A percentile compares a stretch with the other conserved stretches of the same genome.
Evolutionary conservation across 2,329 filamentous ascomycete genomes (phyloP).

Genomic region (Colletotrichum sp.): DNA sequence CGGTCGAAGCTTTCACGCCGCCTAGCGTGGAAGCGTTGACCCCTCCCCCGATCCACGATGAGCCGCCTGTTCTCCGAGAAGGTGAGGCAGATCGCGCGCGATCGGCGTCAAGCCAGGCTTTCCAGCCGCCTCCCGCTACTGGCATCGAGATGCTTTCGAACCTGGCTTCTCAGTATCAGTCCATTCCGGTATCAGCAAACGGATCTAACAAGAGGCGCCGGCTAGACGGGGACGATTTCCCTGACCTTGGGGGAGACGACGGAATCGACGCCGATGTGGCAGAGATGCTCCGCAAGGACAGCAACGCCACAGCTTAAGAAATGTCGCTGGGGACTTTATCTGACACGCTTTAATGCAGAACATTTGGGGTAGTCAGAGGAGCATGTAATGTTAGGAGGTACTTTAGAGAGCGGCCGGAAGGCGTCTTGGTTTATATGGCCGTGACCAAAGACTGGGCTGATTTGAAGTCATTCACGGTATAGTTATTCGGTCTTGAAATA

Average conservation of each 20-base stretch:
- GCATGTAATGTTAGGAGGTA: background rate
- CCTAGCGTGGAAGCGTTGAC: constrained; percentile 26
- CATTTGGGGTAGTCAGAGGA: background rate
- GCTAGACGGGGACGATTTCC: constrained; percentile 56
- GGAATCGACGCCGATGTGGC: constrained; percentile 62
- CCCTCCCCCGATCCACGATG: constrained; percentile 23
- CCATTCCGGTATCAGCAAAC: constrained; percentile 53
- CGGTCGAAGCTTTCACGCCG: constrained; percentile 50
- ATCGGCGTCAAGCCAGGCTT: constrained; percentile 20
- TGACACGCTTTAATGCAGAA: background rate
- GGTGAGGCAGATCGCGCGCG: constrained; percentile 18
- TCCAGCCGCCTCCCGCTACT: constrained; percentile 28
- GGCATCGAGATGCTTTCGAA: constrained; percentile 45
- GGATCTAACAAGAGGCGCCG: constrained; percentile 63
- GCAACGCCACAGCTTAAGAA: constrained; percentile 20
- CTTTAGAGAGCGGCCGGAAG: background rate
- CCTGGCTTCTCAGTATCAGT: constrained; percentile 50
- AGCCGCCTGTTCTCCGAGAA: constrained; percentile 25
- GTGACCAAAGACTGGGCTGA: background rate
- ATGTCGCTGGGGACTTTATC: background rate
- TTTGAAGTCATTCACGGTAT: background rate
- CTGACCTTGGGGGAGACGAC: constrained; percentile 58
- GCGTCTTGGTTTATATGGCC: background rate
- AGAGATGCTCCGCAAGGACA: constrained; percentile 56
- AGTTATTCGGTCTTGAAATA: background rate